A percentile compares a stretch with the other conserved stretches of the same genome.
phyloP scores from a whole-genome alignment of 805 yeast species.

The Blastobotrys peoriensis region DNA sequence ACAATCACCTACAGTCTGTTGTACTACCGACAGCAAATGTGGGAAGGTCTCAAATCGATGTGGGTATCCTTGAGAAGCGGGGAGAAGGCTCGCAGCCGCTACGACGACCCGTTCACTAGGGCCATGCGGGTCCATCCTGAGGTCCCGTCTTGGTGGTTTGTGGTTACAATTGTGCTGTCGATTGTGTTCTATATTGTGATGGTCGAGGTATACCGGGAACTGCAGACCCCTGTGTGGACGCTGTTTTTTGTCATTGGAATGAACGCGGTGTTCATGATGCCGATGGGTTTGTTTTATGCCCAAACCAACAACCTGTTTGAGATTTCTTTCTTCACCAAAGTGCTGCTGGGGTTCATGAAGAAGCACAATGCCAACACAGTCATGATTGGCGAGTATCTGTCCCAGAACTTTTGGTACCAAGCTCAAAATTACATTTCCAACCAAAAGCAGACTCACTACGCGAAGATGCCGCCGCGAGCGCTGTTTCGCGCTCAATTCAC shows the following conservation, averaged over 20 bases:
- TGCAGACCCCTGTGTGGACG: constrained; percentile 37
- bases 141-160: constrained; percentile 50
- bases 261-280: constrained; percentile 53
- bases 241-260: constrained; percentile 48
- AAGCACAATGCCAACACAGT: constrained; percentile 41
- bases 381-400: constrained; percentile 34
- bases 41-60: constrained; percentile 17
- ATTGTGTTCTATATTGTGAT: constrained; percentile 24
- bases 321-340: constrained; percentile 54
- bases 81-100: constrained; percentile 9
- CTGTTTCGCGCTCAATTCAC: constrained; percentile 36
- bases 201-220: constrained; percentile 17
- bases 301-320: constrained; percentile 53
- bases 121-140: constrained; percentile 45
- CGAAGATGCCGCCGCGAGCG: constrained; percentile 38
- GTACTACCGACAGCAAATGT: constrained; percentile 13
- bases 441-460: constrained; percentile 43
- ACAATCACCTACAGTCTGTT: constrained; percentile 38
- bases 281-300: constrained; percentile 55
- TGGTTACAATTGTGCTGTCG: constrained; percentile 39
- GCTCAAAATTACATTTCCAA: constrained; percentile 47
- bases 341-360: constrained; percentile 57
- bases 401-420: constrained; percentile 44
- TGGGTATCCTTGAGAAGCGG: constrained; percentile 11
- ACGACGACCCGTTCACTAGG: constrained; percentile 32